Evolutionary conservation across 2,329 filamentous ascomycete genomes (phyloP).

Genomic region (Rhinocladiella similis): DNA sequence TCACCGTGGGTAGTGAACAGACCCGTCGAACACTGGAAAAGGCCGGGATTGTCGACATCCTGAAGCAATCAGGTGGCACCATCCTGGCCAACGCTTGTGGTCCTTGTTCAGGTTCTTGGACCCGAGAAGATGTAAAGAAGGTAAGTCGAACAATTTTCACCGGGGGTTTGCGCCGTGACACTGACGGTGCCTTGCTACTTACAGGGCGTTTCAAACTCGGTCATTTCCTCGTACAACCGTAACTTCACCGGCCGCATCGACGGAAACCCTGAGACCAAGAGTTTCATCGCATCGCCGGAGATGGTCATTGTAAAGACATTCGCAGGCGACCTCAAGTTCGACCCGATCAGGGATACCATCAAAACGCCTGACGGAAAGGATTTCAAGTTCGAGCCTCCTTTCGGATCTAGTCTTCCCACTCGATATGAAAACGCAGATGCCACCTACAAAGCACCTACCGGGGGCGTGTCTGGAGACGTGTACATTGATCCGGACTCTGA

Average conservation of each 20-base stretch:
- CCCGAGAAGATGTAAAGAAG: slow-evolving; percentile 87
- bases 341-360: slow-evolving; percentile 85
- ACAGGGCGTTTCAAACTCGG: slow-evolving; percentile 83
- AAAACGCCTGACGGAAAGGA: slow-evolving; percentile 96
- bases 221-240: slow-evolving; percentile 98
- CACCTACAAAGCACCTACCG: slow-evolving; percentile 92
- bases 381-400: slow-evolving; percentile 79
- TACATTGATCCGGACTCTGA: slow-evolving; percentile 85
- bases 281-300: slow-evolving; percentile 87
- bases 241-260: slow-evolving; percentile 99
- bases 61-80: slow-evolving; percentile 92
- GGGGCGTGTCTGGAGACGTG: slow-evolving; percentile 74
- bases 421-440: slow-evolving; percentile 90
- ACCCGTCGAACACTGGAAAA: slow-evolving; percentile 88
- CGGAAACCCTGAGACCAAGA: slow-evolving; percentile 89
- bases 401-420: slow-evolving; percentile 76
- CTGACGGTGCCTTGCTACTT: not conserved
- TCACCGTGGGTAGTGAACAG: slow-evolving; percentile 95
- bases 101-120: slow-evolving; percentile 90
- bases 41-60: slow-evolving; percentile 86
- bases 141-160: too few relatives aligned
- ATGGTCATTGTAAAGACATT: slow-evolving; percentile 83
- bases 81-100: slow-evolving; percentile 94
- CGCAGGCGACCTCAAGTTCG: slow-evolving; percentile 85
- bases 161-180: too few relatives aligned